Base-by-base conservation (phyloP, 768 basidiomycete species). In the Tephrocybe rancida region DNA sequence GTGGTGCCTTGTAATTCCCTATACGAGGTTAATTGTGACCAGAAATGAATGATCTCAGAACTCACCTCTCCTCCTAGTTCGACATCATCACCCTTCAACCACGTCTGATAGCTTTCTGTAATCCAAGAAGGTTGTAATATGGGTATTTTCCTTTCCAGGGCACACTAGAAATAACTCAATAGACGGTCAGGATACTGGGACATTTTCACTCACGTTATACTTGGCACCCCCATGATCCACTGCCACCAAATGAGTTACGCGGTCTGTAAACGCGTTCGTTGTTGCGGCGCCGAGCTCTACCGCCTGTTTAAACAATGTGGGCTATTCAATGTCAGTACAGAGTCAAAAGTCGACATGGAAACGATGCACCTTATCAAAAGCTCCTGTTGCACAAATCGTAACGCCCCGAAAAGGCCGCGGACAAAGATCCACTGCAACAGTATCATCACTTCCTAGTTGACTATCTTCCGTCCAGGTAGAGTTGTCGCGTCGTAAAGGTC, bases 241-340 rank as follows among this genome's bases (percentile, higher is more conserved):
- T 0, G 94, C 92, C 37, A 98, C 77, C 19, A 98, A 79, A 73
- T 96, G 94, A 0, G 93, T 95, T n/a, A 91, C 88, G 42, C 77
- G 76, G 64, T 92, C 88, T 0, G 93, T 98, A 57, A 96, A 86
- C 44, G 90, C 87, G 27, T 71, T 80, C 14, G 82, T 78, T 39
- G 82, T 77, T 3, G 70, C 71, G 24, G 92, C 95, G 10, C 95
- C 95, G 13, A 97, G 85, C 59, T 94, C 88, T 21, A 82, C 72
- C 0, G 90, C 92, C 62, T 90, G 82, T 55, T 84, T 85, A 64
- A 90, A 90, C 29, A 95, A 58, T 1, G 79, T 78, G 0, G 83
- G 78, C 92, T 95, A 55, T 3, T 19, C 26, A 51, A 30, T 9
- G 37, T 43, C 51, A 39, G 25, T 41, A 52, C 30, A 32, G 18